Evolutionary conservation across 371 early-diverging fungal genomes (phyloP), one percentile per base, ranked within the genome.

Genomic region (Mortierella sp.): DNA sequence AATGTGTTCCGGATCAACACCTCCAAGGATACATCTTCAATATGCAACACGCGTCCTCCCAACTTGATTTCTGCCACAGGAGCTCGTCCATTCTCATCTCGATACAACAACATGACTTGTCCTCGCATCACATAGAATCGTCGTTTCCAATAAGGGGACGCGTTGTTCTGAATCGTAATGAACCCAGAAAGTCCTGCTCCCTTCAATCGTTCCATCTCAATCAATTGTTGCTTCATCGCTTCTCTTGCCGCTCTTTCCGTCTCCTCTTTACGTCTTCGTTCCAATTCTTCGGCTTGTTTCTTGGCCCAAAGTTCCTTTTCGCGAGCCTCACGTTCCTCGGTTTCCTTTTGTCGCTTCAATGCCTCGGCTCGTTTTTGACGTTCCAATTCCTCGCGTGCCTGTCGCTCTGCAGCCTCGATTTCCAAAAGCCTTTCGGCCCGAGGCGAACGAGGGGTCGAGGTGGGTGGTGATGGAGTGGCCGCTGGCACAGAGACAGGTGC

Each of bases 51-150:
- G 37, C 52, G 45, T 11, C 66, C 71, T 7, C 68, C 77, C 19
- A 85, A 75, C 64, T 85, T 80, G 30, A 88, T 81, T 15, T 81
- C 76, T 19, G 72, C 50, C 11, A 85, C 64, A n/a, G 87, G 89
- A 6, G 72, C 73, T 25, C 74, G 79, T 53, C 75, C 81, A 56
- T 66, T 46, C 50, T 83, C 82, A 53, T 84, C 84, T 45, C 80
- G 75, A 62, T 81, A 85, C 21, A 84, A 61, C 28, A 69, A 73
- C 2, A 84, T 23, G 6, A 46, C 62, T 11, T 75, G 66, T 7
- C 75, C 76, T 18, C 72, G 59, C 47, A 85, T 62, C 37, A 69
- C 76, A 74, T 81, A 84, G 63, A 75, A 83, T 19, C 86, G 66
- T 46, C 86, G 70, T 52, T 79, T 85, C 86, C 84, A 85, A 51